Percentiles rank a stretch among this genome's conserved stretches.
phyloP scores from a whole-genome alignment of 2,329 filamentous ascomycete genomes.

The Ceratocystis variospora region DNA sequence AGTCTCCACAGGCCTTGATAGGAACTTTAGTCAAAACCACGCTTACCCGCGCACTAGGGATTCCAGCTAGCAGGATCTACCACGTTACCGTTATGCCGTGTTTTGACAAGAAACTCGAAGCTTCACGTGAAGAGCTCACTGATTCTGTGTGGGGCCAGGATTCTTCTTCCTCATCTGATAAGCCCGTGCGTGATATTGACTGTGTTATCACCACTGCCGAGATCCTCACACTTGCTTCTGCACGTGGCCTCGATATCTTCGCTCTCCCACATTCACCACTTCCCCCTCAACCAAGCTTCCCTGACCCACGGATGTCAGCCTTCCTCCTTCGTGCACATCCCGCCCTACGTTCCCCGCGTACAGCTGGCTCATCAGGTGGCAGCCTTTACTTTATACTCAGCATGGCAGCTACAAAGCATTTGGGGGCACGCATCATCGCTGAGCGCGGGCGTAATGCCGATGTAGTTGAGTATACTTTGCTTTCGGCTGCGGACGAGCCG shows the following conservation, averaged over 20 bases:
- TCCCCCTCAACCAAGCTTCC: conserved; percentile 45
- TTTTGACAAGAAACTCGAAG: conserved; percentile 98
- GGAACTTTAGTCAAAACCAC: conserved; percentile 84
- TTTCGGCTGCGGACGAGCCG: conserved; percentile 36
- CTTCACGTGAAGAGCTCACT: conserved; percentile 82
- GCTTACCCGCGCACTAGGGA: conserved; percentile 55
- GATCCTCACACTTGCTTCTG: conserved; percentile 74
- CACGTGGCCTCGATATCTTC: conserved; percentile 65
- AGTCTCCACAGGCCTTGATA: conserved; percentile 84
- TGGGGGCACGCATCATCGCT: conserved; percentile 57
- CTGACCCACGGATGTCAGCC: conserved; percentile 52
- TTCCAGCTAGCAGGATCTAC: conserved; percentile 73
- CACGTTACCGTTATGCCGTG: conserved; percentile 95
- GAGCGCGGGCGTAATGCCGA: conserved; percentile 76
- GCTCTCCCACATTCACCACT: conserved; percentile 34
- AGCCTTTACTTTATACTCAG: conserved; percentile 76
- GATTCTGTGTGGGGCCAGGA: conserved; percentile 50
- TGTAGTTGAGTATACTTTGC: conserved; percentile 70
- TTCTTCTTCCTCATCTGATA: conserved; percentile 27
- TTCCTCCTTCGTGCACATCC: conserved; percentile 54
- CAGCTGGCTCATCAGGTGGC: conserved; percentile 78
- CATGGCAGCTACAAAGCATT: conserved; percentile 54
- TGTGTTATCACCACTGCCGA: conserved; percentile 97
- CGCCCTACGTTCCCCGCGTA: conserved; percentile 35
- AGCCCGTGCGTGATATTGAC: conserved; percentile 73